Evolutionary conservation across 257 asterid species (phyloP).

Genomic region (Eucommia ulmoides): DNA sequence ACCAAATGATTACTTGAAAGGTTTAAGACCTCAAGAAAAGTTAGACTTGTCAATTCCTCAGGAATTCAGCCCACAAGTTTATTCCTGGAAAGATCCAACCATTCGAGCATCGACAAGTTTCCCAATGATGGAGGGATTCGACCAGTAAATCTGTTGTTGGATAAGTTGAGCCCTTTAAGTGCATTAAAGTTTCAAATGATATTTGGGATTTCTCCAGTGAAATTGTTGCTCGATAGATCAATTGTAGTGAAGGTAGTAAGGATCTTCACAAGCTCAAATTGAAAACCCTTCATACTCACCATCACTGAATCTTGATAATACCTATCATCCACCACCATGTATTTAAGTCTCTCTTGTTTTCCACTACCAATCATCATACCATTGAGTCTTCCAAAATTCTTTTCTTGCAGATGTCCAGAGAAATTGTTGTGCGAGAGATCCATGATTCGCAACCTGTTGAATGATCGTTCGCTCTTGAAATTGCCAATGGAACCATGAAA

Average conservation of each 20-base stretch:
- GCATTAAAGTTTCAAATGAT: background rate
- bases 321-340: background rate
- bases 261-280: background rate
- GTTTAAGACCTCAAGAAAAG: background rate
- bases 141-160: background rate
- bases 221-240: conserved; percentile 1
- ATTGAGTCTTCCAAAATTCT: background rate
- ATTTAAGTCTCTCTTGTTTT: background rate
- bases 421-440: background rate
- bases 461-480: background rate
- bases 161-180: background rate
- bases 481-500: background rate
- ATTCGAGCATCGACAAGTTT: background rate
- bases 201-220: background rate
- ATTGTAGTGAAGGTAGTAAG: background rate
- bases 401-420: background rate
- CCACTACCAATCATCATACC: background rate
- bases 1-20: background rate
- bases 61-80: background rate
- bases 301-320: background rate
- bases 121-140: background rate
- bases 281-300: background rate
- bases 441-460: background rate
- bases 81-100: background rate
- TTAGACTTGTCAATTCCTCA: background rate